Conservation (phyloP, 1,139 yeast species). For the Debaryomyces sp. region DNA sequence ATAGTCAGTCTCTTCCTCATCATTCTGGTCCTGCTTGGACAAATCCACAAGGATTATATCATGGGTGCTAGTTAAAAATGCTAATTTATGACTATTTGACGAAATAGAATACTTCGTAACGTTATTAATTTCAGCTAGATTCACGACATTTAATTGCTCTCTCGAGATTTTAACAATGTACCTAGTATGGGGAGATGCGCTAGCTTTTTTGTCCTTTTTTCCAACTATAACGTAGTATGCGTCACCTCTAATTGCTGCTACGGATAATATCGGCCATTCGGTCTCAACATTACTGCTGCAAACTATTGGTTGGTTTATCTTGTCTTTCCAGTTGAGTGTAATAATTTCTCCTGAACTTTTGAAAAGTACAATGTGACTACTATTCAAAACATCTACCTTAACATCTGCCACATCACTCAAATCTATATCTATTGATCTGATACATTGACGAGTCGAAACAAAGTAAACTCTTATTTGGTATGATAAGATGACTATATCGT, state of each 20-base stretch:
- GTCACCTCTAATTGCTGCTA: slow-evolving; percentile 29
- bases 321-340: slow-evolving; percentile 65
- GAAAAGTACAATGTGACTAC: slow-evolving; percentile 51
- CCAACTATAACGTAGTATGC: slow-evolving; percentile 35
- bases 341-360: slow-evolving; percentile 45
- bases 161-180: slow-evolving; percentile 28
- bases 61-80: slow-evolving; percentile 42
- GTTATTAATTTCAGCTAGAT: slow-evolving; percentile 33
- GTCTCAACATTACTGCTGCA: slow-evolving; percentile 17
- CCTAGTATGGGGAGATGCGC: slow-evolving; percentile 30
- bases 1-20: slow-evolving; percentile 16
- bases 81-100: slow-evolving; percentile 43
- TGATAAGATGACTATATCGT: slow-evolving; percentile 64
- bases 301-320: slow-evolving; percentile 32
- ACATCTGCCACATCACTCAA: slow-evolving; percentile 41
- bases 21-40: slow-evolving; percentile 11
- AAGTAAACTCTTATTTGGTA: slow-evolving; percentile 76
- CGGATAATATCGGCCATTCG: slow-evolving; percentile 27
- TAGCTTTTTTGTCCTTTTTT: slow-evolving; percentile 26
- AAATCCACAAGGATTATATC: slow-evolving; percentile 32
- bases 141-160: slow-evolving; percentile 18
- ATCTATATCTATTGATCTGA: slow-evolving; percentile 60
- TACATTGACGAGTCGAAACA: slow-evolving; percentile 75
- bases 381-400: slow-evolving; percentile 39
- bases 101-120: slow-evolving; percentile 50